Percentiles rank a stretch among this genome's conserved stretches.
These are phyloP conservation scores for Termitomyces bulborhizus DNA, from an alignment of 768 basidiomycete species.

Conservation along the genomic window DNA sequence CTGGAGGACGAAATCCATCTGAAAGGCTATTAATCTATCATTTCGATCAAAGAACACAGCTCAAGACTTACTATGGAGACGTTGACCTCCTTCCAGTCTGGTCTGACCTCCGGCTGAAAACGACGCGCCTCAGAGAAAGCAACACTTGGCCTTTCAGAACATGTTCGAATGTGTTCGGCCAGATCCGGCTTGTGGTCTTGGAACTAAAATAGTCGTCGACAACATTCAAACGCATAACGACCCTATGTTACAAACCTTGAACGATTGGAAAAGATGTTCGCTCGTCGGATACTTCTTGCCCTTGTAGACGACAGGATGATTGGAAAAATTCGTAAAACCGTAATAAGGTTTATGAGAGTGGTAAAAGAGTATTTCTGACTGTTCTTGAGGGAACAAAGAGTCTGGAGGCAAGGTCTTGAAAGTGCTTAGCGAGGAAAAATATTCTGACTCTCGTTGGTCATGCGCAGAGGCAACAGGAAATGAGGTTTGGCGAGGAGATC, in stretches of 20 bases:
- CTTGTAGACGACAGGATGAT: slow-evolving; percentile 55
- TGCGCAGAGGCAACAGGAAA: neutral
- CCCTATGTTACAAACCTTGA: slow-evolving; percentile 43
- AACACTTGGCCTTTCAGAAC: slow-evolving; percentile 53
- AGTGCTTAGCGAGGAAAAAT: neutral
- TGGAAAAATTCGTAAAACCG: slow-evolving; percentile 71
- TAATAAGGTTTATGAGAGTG: slow-evolving; percentile 59
- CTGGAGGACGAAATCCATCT: slow-evolving; percentile 61
- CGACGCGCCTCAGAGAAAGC: slow-evolving; percentile 67
- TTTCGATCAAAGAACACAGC: neutral
- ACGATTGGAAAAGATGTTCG: slow-evolving; percentile 73
- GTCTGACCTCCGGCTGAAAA: slow-evolving; percentile 52
- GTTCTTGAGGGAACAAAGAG: slow-evolving; percentile 17
- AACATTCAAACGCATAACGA: neutral
- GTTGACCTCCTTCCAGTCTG: slow-evolving; percentile 66
- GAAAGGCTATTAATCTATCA: slow-evolving; percentile 15
- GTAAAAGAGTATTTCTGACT: slow-evolving; percentile 51
- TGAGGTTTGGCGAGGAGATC: neutral
- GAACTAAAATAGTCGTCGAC: slow-evolving; percentile 36
- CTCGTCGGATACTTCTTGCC: slow-evolving; percentile 67
- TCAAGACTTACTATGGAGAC: slow-evolving; percentile 44
- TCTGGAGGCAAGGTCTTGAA: slow-evolving; percentile 9
- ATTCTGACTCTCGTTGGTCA: neutral
- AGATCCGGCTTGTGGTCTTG: slow-evolving; percentile 51
- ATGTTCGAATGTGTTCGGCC: slow-evolving; percentile 64